Evolutionary conservation across 1,284 basidiomycete genomes (phyloP).

Genomic region (Sporisorium scitamineum): DNA sequence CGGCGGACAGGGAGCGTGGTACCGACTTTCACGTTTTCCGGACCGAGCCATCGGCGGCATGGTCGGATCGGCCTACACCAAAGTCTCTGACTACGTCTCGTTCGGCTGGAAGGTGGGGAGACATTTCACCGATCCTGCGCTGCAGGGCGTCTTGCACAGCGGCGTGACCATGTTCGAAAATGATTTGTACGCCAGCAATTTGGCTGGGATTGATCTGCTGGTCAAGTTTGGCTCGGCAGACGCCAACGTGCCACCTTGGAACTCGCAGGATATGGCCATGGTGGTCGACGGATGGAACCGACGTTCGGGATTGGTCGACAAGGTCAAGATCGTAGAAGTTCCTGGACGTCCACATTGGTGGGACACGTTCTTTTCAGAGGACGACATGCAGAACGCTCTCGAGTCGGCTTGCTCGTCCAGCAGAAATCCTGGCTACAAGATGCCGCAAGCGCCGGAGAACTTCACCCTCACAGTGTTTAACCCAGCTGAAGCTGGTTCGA

Average conservation of each 20-base stretch:
- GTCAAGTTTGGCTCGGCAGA: constrained; percentile 82
- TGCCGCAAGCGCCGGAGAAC: constrained; percentile 24
- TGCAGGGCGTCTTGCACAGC: constrained; percentile 78
- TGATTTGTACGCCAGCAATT: constrained; percentile 83
- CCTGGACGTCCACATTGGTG: constrained; percentile 79
- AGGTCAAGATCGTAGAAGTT: constrained; percentile 74
- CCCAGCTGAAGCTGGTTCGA: constrained; percentile 76
- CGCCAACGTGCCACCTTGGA: constrained; percentile 84
- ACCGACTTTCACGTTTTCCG: constrained; percentile 79
- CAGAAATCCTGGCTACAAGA: constrained; percentile 20
- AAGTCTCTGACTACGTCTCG: constrained; percentile 83
- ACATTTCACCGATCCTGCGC: constrained; percentile 81
- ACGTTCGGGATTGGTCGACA: constrained; percentile 62
- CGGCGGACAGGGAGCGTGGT: constrained; percentile 90
- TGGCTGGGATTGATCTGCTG: constrained; percentile 77
- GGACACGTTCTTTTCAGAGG: constrained; percentile 74
- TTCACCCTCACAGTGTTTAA: constrained; percentile 79
- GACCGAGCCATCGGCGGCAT: constrained; percentile 76
- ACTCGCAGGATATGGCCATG: constrained; percentile 77
- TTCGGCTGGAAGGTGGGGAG: constrained; percentile 75
- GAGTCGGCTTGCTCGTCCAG: constrained; percentile 15
- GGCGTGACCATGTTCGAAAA: constrained; percentile 85
- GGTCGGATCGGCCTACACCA: constrained; percentile 32
- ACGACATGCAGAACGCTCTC: constrained; percentile 73
- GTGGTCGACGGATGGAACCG: constrained; percentile 74